Percentiles rank a stretch among this genome's conserved stretches.
These are phyloP conservation scores for Botryotinia convoluta DNA, from an alignment of 2,329 filamentous ascomycete genomes.

Conservation along the genomic window DNA sequence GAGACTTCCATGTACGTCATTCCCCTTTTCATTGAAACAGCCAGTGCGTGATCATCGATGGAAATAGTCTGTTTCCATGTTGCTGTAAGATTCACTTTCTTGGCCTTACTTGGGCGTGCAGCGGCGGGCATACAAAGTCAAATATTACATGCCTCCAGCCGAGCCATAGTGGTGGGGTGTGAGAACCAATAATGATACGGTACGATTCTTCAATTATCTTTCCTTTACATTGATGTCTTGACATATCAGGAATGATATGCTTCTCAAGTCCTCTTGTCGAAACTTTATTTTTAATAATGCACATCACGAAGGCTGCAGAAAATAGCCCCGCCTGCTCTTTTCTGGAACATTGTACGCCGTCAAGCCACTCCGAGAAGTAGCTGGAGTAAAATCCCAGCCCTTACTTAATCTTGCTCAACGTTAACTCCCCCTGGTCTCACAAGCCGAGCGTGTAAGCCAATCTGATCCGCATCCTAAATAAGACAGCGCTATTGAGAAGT, in stretches of 20 bases:
- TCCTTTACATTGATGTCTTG: background rate
- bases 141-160: background rate
- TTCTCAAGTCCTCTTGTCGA: background rate
- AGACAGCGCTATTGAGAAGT: constrained; percentile 2
- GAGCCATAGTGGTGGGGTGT: background rate
- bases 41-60: constrained; percentile 4
- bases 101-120: background rate
- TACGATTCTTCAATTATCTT: background rate
- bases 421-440: constrained; percentile 6
- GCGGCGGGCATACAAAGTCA: background rate
- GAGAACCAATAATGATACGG: background rate
- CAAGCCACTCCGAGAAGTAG: constrained; percentile 2
- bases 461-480: background rate
- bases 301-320: background rate
- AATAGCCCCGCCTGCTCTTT: background rate
- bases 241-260: background rate
- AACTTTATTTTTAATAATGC: background rate
- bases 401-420: constrained; percentile 10
- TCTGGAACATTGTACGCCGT: constrained; percentile 7
- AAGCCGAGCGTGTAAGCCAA: constrained; percentile 2
- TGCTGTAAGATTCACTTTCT: background rate
- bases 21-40: background rate
- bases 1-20: constrained; percentile 5
- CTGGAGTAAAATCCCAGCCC: background rate
- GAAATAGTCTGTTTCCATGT: background rate